phyloP scores from a whole-genome alignment of 2,329 filamentous ascomycete species.

The Cytospora piceae region DNA sequence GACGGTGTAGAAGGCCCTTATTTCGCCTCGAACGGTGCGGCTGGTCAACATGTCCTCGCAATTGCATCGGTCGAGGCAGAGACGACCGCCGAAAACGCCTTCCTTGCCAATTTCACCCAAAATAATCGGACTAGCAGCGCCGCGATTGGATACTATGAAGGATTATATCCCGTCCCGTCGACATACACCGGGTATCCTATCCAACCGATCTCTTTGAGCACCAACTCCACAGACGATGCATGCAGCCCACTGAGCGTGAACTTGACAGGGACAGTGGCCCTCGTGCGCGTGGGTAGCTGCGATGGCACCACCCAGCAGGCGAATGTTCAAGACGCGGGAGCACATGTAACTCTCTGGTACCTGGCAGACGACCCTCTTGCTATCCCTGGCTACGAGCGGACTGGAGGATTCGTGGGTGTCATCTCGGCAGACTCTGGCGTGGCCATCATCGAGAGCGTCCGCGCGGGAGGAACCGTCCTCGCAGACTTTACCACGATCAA shows the following conservation, averaged over 20 bases:
- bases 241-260: constrained; percentile 40
- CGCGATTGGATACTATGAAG: constrained; percentile 16
- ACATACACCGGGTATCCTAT: constrained; percentile 28
- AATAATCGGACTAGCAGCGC: constrained; percentile 12
- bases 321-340: constrained; percentile 45
- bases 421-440: constrained; percentile 28
- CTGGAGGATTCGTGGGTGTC: constrained; percentile 28
- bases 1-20: constrained; percentile 20
- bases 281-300: constrained; percentile 42
- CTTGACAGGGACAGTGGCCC: constrained; percentile 44
- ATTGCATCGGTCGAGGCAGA: constrained; percentile 18
- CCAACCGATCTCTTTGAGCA: constrained; percentile 29
- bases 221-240: constrained; percentile 35
- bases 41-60: constrained; percentile 19
- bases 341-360: constrained; percentile 47
- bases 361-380: constrained; percentile 36
- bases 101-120: constrained; percentile 1
- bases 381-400: constrained; percentile 16
- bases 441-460: constrained; percentile 32
- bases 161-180: constrained; percentile 12
- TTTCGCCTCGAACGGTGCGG: constrained; percentile 19
- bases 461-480: constrained; percentile 29
- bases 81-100: constrained; percentile 10
- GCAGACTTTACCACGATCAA: constrained; percentile 31
- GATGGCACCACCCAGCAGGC: constrained; percentile 37